Percentiles rank a stretch among this genome's conserved stretches.
phyloP scores from a whole-genome alignment of 345 rosid species.

The Camelina laxa region DNA sequence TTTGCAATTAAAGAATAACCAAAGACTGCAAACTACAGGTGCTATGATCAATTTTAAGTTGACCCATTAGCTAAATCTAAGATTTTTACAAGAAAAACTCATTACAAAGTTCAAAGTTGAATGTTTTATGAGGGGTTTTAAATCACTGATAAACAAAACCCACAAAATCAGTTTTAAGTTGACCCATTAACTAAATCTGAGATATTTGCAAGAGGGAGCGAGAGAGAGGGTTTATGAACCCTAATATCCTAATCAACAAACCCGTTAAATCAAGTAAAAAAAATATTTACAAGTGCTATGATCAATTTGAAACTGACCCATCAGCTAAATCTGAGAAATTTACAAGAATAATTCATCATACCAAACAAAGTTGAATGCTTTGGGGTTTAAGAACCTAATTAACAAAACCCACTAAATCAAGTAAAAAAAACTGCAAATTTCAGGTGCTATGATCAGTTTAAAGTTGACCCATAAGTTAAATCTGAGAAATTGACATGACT shows the following conservation, averaged over 20 bases:
- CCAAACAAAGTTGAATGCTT: slow-evolving; percentile 2
- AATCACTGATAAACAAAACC: too few species aligned
- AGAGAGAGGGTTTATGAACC: neutral
- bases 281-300: slow-evolving; percentile 21
- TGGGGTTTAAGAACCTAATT: slow-evolving; percentile 1
- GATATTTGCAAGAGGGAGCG: too few species aligned
- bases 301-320: slow-evolving; percentile 46
- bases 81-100: slow-evolving; percentile 53
- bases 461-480: slow-evolving; percentile 48
- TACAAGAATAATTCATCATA: slow-evolving; percentile 44
- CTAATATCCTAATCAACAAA: neutral
- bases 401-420: slow-evolving; percentile 1
- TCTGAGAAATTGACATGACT: slow-evolving; percentile 53
- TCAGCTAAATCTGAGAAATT: slow-evolving; percentile 53
- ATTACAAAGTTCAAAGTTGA: neutral
- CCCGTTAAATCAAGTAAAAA: neutral
- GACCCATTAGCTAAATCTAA: slow-evolving; percentile 50
- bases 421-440: slow-evolving; percentile 42
- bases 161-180: too few species aligned
- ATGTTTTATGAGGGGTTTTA: neutral
- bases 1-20: slow-evolving; percentile 40
- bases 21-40: slow-evolving; percentile 49
- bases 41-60: slow-evolving; percentile 49
- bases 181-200: too few species aligned
- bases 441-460: slow-evolving; percentile 53